Percentiles rank a stretch among this genome's conserved stretches.
Evolutionary conservation across 495 filamentous ascomycete genomes (phyloP).

Genomic region (Viridothelium virens): DNA sequence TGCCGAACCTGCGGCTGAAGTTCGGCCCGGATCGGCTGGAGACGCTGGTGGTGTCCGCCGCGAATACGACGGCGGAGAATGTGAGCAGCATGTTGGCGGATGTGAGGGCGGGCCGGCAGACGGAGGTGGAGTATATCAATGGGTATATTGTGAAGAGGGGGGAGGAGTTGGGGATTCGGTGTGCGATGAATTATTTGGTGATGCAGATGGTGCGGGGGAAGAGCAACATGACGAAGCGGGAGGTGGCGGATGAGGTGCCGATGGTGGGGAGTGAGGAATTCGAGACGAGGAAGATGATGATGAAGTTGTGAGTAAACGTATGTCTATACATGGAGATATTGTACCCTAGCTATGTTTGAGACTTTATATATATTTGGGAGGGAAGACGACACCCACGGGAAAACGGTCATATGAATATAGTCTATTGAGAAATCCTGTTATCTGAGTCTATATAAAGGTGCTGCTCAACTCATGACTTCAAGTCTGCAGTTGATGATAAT

Average conservation of each 20-base stretch:
- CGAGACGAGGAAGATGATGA: neutral
- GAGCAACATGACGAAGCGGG: slow-evolving; percentile 37
- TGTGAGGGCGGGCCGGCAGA: slow-evolving; percentile 50
- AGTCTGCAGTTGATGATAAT: neutral
- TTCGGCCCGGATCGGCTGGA: slow-evolving; percentile 52
- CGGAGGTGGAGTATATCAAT: slow-evolving; percentile 79
- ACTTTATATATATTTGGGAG: neutral
- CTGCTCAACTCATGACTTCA: neutral
- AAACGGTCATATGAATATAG: neutral
- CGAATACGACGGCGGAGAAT: slow-evolving; percentile 56
- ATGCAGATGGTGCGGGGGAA: slow-evolving; percentile 53
- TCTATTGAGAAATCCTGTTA: neutral
- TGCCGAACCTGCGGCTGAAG: slow-evolving; percentile 49
- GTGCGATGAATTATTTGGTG: slow-evolving; percentile 61
- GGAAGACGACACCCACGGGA: neutral
- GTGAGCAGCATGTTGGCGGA: slow-evolving; percentile 78
- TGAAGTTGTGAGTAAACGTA: neutral
- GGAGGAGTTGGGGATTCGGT: slow-evolving; percentile 57
- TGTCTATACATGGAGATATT: neutral
- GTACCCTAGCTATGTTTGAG: neutral
- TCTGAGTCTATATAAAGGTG: no score
- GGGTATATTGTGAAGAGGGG: slow-evolving; percentile 70
- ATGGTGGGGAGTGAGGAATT: slow-evolving; percentile 24
- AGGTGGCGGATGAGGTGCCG: slow-evolving; percentile 33
- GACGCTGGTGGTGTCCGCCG: slow-evolving; percentile 48